phyloP scores from a whole-genome alignment of 2,329 filamentous ascomycete species.

The Penicillium occitanis region DNA sequence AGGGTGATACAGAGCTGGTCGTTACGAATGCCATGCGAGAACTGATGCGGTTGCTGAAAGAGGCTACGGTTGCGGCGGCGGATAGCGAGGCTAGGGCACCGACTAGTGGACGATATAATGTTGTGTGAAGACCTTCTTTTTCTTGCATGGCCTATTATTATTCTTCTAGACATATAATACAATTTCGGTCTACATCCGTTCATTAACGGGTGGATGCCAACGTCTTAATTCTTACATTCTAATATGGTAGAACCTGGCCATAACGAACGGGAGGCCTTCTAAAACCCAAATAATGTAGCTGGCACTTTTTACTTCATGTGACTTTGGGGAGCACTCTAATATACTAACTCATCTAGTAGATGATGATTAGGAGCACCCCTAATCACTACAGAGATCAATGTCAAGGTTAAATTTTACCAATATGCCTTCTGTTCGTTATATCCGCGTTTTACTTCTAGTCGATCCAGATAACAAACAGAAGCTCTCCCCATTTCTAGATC shows the following conservation, averaged over 20 bases:
- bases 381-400: neutral
- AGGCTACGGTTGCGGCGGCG: conserved; percentile 84
- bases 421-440: too few species aligned
- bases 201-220: neutral
- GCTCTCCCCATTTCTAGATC: too few species aligned
- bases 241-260: neutral
- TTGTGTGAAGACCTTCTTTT: conserved; percentile 56
- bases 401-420: too few species aligned
- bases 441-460: too few species aligned
- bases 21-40: conserved; percentile 90
- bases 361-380: neutral
- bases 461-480: too few species aligned
- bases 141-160: neutral
- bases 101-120: conserved; percentile 78
- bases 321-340: neutral
- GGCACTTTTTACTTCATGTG: neutral
- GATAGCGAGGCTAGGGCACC: conserved; percentile 81
- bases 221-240: neutral
- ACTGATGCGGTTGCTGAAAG: conserved; percentile 80
- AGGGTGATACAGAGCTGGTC: conserved; percentile 91
- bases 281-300: neutral
- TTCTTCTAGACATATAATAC: neutral
- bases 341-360: neutral
- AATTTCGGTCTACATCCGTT: neutral
- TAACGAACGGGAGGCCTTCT: neutral